Evolutionary conservation across 2,329 filamentous ascomycete species (phyloP), one percentile per base, ranked within the genome.

Genomic region (Ascochyta viciae-villosae): DNA sequence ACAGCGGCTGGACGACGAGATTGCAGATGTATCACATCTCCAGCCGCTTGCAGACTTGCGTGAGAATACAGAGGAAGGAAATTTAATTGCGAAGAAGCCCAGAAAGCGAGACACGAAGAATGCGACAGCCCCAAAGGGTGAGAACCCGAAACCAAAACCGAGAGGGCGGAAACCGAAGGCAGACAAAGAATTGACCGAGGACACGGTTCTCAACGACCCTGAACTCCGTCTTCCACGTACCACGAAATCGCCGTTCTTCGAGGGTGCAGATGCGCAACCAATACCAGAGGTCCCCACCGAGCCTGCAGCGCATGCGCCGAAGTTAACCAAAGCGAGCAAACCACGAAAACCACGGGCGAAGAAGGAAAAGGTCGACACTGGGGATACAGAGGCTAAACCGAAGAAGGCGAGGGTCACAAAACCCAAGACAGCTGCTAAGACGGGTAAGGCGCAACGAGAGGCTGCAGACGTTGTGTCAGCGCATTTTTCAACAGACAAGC

Each of bases 301-400:
- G 37, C 39, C 54, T 34, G 15, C 41, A 38, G 57, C 55, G 31
- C 23, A 43, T 35, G 49, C 49, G 7, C 52, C 60, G 5, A 61
- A 62, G 46, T 50, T 67, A 38, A 57, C 63, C 8, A 71, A 71
- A 45, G 44, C 61, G 1, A 53, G 63, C 4, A 73, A 71, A 51
- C 61, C 68, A 39, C 62, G 70, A 37, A 74, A 74, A 45, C 65
- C 66, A 4, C 68, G 71, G 24, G 58, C 64, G 37, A 75, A 70
- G 61, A 73, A 74, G 57, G 59, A 61, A 26, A 62, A 62, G 22
- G 26, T 39, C 3, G 61, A 53, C 1, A 16, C 19, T 9, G 57
- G 9, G 33, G 66, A 62, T 15, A 42, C 61, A 47, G 61, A 61
- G 24, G 45, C 58, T n/a, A 71, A 69, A 42, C 57, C 60, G 16